Evolutionary conservation across 106 monocot species (phyloP).

Genomic region (Allium fistulosum): DNA sequence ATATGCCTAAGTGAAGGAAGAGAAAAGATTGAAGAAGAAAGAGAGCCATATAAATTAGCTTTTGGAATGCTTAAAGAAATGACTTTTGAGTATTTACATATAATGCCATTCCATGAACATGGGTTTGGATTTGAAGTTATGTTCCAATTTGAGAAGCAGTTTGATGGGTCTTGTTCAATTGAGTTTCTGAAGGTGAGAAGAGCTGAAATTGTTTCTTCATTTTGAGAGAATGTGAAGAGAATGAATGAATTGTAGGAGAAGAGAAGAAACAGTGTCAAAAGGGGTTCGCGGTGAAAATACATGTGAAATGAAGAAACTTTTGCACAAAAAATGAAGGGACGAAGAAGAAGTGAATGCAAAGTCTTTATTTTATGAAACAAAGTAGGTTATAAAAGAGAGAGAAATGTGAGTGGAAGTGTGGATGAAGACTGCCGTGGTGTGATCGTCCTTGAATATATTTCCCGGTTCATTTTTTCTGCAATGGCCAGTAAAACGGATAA

Average conservation of each 20-base stretch:
- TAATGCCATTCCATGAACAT: slow-evolving; percentile 22
- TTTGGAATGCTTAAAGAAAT: slow-evolving; percentile 16
- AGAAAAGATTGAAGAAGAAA: slow-evolving; percentile 12
- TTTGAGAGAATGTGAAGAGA: slow-evolving; percentile 5
- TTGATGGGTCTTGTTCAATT: slow-evolving; percentile 10
- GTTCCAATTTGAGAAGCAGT: slow-evolving; percentile 14
- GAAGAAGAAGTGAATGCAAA: no score
- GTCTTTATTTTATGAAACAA: no score
- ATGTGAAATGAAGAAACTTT: no score
- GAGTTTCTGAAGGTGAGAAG: slow-evolving; percentile 16
- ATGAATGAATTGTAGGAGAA: not conserved
- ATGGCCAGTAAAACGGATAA: no score
- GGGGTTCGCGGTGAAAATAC: not conserved
- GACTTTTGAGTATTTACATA: slow-evolving; percentile 4
- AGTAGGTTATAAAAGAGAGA: no score
- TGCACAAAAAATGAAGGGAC: no score
- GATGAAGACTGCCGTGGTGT: no score
- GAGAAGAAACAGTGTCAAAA: slow-evolving; percentile 3
- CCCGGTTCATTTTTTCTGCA: no score
- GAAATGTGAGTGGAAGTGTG: no score
- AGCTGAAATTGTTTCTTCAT: slow-evolving; percentile 1
- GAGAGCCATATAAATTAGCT: not conserved
- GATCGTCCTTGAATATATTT: no score
- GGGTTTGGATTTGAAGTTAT: slow-evolving; percentile 11
- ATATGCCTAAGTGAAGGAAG: slow-evolving; percentile 14